A percentile compares a stretch with the other conserved stretches of the same genome.
These are phyloP conservation scores for Penicillium sp. DNA, from an alignment of 2,329 filamentous ascomycete species.

Conservation along the genomic window DNA sequence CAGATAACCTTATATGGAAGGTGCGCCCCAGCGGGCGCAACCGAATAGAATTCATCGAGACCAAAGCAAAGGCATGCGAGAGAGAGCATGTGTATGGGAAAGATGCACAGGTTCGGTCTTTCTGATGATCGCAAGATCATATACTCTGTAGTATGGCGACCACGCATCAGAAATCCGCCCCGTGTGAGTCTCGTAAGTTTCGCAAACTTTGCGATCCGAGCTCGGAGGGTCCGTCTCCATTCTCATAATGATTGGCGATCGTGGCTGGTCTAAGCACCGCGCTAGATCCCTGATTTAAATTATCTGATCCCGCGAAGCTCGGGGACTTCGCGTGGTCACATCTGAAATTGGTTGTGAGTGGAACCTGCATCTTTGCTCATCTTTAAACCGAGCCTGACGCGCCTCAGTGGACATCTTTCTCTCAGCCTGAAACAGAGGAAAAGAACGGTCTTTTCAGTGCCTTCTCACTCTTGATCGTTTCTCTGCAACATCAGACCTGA, in stretches of 20 bases:
- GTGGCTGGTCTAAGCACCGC: no score
- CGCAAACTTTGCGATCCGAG: conserved; percentile 1
- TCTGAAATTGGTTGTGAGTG: neutral
- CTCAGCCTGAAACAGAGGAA: conserved; percentile 4
- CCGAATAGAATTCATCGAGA: no score
- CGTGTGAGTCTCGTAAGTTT: no score
- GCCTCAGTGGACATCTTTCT: conserved; percentile 1
- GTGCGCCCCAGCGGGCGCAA: neutral
- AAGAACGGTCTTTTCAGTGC: neutral
- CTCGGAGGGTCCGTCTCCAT: conserved; percentile 3
- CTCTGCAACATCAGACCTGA: no score
- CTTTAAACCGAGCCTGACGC: conserved; percentile 9
- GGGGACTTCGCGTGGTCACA: neutral
- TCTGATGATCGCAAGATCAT: no score
- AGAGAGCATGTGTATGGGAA: no score
- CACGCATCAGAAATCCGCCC: neutral
- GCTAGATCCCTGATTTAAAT: no score
- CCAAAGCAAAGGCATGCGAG: neutral
- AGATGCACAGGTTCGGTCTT: no score
- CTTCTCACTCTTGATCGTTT: conserved; percentile 1
- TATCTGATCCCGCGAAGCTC: conserved; percentile 10
- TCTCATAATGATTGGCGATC: conserved; percentile 4
- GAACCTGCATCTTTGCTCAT: no score
- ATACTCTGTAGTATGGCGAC: neutral
- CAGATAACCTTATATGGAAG: conserved; percentile 7